phyloP scores from a whole-genome alignment of 352 stramenopile genomes.

The Pythium folliculosum region DNA sequence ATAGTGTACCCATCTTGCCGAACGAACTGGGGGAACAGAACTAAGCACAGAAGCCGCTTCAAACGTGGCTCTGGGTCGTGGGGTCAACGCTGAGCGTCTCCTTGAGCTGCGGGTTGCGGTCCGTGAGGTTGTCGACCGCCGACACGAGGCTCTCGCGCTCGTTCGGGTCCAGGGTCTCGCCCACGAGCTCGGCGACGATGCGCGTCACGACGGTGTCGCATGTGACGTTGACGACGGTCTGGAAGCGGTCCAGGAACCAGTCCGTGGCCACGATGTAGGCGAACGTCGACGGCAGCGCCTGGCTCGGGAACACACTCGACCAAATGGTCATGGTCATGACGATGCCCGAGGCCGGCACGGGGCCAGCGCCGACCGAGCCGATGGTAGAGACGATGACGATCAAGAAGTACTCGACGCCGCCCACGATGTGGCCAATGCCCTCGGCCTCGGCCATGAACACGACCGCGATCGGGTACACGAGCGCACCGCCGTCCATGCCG shows the following conservation, averaged over 20 bases:
- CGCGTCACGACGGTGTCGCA: constrained; percentile 58
- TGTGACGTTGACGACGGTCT: constrained; percentile 61
- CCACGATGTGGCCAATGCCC: constrained; percentile 28
- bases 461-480: constrained; percentile 35
- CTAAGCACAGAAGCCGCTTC: neutral
- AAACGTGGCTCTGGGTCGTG: constrained; percentile 12
- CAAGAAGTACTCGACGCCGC: constrained; percentile 37
- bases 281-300: constrained; percentile 49
- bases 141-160: constrained; percentile 28
- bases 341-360: constrained; percentile 35
- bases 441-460: constrained; percentile 44
- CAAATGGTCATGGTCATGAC: constrained; percentile 52
- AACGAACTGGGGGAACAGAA: neutral
- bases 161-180: constrained; percentile 27
- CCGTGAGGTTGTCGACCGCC: constrained; percentile 14
- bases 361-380: constrained; percentile 31
- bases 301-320: constrained; percentile 36
- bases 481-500: constrained; percentile 35
- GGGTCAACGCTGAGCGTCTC: constrained; percentile 27
- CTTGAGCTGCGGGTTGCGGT: constrained; percentile 28
- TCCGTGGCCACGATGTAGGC: constrained; percentile 59
- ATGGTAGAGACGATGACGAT: constrained; percentile 37
- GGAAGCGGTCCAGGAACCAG: constrained; percentile 63
- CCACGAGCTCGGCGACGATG: constrained; percentile 50
- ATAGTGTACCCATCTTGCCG: constrained; percentile 5